Percentiles rank a stretch among this genome's conserved stretches.
Evolutionary conservation across 805 yeast species (phyloP).

Genomic region (Pachysolen tannophilus): DNA sequence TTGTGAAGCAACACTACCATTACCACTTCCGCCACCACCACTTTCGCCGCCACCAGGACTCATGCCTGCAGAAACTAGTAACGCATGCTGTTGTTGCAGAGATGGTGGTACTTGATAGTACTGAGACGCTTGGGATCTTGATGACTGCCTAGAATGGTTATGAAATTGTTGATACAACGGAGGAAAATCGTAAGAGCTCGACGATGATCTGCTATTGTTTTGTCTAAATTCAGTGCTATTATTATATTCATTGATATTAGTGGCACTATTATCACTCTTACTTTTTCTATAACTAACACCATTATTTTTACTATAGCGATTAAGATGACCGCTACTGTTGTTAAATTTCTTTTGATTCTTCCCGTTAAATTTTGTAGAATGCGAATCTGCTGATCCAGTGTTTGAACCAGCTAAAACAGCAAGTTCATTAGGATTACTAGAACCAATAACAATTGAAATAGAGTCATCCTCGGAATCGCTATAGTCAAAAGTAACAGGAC

Average conservation of each 20-base stretch:
- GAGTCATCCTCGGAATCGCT: constrained; percentile 7
- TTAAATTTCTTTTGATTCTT: too few relatives aligned
- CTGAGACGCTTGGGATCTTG: constrained; percentile 5
- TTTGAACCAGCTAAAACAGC: too few relatives aligned
- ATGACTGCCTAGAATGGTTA: constrained; percentile 6
- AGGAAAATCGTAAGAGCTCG: constrained; percentile 4
- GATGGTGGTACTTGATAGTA: constrained; percentile 1
- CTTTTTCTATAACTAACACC: constrained; percentile 1
- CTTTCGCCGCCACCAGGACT: too few relatives aligned
- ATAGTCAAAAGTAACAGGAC: constrained; percentile 1
- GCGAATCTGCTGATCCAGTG: too few relatives aligned
- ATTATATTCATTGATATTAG: too few relatives aligned
- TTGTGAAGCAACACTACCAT: too few relatives aligned
- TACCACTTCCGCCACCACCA: too few relatives aligned
- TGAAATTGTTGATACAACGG: neutral
- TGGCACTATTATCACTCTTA: neutral
- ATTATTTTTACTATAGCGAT: too few relatives aligned
- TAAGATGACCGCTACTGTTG: too few relatives aligned
- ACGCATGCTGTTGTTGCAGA: constrained; percentile 1
- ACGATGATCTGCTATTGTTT: constrained; percentile 8
- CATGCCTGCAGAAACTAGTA: too few relatives aligned
- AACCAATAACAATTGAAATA: constrained; percentile 7
- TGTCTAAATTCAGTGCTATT: constrained; percentile 4
- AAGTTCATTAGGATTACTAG: too few relatives aligned
- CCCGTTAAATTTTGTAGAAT: too few relatives aligned